These are phyloP conservation scores for Passalora sequoiae DNA, from an alignment of 2,329 filamentous ascomycete genomes.

Conservation along the genomic window DNA sequence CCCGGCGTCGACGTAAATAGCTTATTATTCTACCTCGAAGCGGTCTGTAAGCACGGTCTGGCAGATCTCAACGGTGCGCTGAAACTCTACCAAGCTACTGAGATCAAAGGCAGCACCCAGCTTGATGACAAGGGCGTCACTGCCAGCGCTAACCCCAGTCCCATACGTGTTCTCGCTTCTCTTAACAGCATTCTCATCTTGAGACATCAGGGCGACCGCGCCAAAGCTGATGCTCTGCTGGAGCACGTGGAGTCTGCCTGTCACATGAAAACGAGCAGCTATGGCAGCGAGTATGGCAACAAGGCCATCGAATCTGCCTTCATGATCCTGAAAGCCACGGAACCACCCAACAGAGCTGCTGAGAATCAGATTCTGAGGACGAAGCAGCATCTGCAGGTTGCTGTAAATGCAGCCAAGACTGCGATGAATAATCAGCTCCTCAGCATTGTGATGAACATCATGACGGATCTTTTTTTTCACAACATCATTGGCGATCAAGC, in stretches of 20 bases:
- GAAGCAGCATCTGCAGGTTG: slow-evolving; percentile 71
- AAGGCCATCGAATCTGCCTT: slow-evolving; percentile 72
- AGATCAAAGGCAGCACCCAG: slow-evolving; percentile 49
- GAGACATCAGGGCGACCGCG: slow-evolving; percentile 33
- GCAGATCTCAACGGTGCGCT: slow-evolving; percentile 68
- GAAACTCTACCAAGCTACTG: slow-evolving; percentile 57
- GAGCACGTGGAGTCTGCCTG: slow-evolving; percentile 64
- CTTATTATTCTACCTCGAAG: slow-evolving; percentile 60
- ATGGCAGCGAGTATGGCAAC: slow-evolving; percentile 66
- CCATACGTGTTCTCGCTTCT: slow-evolving; percentile 42
- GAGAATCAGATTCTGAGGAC: slow-evolving; percentile 63
- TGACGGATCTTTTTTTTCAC: slow-evolving; percentile 77
- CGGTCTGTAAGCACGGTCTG: slow-evolving; percentile 69
- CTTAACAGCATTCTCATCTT: slow-evolving; percentile 48
- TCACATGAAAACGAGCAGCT: slow-evolving; percentile 57
- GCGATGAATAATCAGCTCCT: slow-evolving; percentile 73
- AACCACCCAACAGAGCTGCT: slow-evolving; percentile 45
- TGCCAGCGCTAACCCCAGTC: slow-evolving; percentile 36
- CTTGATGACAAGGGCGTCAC: slow-evolving; percentile 20
- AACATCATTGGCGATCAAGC: slow-evolving; percentile 65
- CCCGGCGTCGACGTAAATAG: slow-evolving; percentile 33
- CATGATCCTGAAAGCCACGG: slow-evolving; percentile 64
- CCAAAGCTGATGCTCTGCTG: slow-evolving; percentile 57
- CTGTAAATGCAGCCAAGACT: slow-evolving; percentile 63
- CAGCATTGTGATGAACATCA: slow-evolving; percentile 77